Evolutionary conservation across 768 basidiomycete genomes (phyloP).

Genomic region (Saitozyma sp.): DNA sequence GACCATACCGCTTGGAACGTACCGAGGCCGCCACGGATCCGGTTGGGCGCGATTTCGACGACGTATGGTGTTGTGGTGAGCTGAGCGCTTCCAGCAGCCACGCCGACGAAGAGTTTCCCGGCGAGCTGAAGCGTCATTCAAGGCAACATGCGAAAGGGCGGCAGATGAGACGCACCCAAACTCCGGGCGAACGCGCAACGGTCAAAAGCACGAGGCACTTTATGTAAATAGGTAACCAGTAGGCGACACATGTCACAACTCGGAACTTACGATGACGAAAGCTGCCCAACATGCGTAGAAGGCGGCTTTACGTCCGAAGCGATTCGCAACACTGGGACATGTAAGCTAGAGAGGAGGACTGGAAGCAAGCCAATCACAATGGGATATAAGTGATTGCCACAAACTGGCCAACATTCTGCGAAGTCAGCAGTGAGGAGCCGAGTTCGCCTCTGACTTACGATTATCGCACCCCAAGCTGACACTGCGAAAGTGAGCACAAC

Average conservation of each 20-base stretch:
- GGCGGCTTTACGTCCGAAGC: not conserved
- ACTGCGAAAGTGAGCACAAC: not conserved
- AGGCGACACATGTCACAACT: not conserved
- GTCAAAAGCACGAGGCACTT: not conserved
- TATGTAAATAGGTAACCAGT: not conserved
- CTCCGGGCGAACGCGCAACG: not conserved
- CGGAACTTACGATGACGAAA: not conserved
- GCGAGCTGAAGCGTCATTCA: no score
- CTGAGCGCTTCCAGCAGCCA: not conserved
- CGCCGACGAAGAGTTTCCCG: not conserved
- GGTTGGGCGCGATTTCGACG: slow-evolving; percentile 18
- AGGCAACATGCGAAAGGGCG: no score
- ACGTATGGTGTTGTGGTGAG: slow-evolving; percentile 11
- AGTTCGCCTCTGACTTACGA: not conserved
- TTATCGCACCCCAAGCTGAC: not conserved
- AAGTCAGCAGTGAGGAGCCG: not conserved
- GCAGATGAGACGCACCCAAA: not conserved
- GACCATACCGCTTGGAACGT: slow-evolving; percentile 16
- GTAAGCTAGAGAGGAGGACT: not conserved
- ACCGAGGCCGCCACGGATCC: slow-evolving; percentile 17
- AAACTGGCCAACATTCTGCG: not conserved
- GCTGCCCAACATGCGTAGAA: not conserved
- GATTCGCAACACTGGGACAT: not conserved
- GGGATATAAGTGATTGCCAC: not conserved
- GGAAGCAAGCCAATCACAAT: not conserved